Percentiles rank a stretch among this genome's conserved stretches.
These are phyloP conservation scores for Fragilaria radians DNA, from an alignment of 108 stramenopile species.

Conservation along the genomic window DNA sequence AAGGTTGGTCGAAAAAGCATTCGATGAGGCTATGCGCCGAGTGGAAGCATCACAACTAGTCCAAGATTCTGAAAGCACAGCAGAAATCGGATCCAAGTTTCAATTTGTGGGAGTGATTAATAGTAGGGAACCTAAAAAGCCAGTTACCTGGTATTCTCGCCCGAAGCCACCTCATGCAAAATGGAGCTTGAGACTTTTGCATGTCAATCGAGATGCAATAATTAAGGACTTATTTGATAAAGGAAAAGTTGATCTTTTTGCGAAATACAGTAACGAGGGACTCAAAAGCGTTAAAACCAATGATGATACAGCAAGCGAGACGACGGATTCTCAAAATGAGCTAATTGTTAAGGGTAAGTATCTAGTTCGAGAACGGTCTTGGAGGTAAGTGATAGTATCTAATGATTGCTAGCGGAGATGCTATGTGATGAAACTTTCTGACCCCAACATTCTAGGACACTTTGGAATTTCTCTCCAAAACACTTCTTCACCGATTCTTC, in stretches of 20 bases:
- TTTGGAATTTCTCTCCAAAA: slow-evolving; percentile 83
- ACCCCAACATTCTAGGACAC: slow-evolving; percentile 28
- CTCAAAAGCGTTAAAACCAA: neutral
- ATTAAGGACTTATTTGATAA: slow-evolving; percentile 70
- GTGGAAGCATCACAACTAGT: slow-evolving; percentile 26
- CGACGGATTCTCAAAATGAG: neutral
- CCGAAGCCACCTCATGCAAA: slow-evolving; percentile 59
- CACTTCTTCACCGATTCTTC: slow-evolving; percentile 73
- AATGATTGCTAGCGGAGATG: neutral
- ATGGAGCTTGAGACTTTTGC: slow-evolving; percentile 76
- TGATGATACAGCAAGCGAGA: slow-evolving; percentile 23
- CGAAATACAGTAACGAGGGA: slow-evolving; percentile 66
- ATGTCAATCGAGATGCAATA: slow-evolving; percentile 79
- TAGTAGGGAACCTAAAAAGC: slow-evolving; percentile 5
- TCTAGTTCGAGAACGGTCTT: slow-evolving; percentile 50
- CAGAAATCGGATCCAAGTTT: slow-evolving; percentile 25
- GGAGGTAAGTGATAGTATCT: slow-evolving; percentile 44
- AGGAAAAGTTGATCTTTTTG: slow-evolving; percentile 78
- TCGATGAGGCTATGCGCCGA: slow-evolving; percentile 46
- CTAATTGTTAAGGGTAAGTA: slow-evolving; percentile 53
- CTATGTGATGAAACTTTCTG: neutral
- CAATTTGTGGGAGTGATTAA: slow-evolving; percentile 82
- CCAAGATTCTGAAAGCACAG: neutral
- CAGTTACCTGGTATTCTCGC: slow-evolving; percentile 76
- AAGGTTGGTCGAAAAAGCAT: slow-evolving; percentile 43